Evolutionary conservation across 257 asterid species (phyloP).

Genomic region (Catharanthus roseus): DNA sequence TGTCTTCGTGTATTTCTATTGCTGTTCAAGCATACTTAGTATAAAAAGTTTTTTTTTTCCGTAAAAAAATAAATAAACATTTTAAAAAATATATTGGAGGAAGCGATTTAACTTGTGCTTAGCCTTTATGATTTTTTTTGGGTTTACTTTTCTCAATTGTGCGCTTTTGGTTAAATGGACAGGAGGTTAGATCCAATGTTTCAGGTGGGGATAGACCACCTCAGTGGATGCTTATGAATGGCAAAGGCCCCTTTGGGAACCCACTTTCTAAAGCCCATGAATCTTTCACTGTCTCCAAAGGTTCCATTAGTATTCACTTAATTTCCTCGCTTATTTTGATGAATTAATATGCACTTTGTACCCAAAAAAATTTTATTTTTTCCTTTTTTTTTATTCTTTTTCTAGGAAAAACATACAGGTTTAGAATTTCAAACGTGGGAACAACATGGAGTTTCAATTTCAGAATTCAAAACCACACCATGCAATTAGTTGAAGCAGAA

Average conservation of each 20-base stretch:
- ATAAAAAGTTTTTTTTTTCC: too few species aligned
- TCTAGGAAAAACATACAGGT: constrained; percentile 52
- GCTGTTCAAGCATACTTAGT: too few species aligned
- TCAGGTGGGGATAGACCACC: constrained; percentile 13
- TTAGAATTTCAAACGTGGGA: constrained; percentile 60
- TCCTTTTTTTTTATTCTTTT: too few species aligned
- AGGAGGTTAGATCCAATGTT: constrained; percentile 34
- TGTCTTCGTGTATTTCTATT: too few species aligned
- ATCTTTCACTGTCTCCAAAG: constrained; percentile 42
- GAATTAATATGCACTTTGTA: too few species aligned
- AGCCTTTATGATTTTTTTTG: too few species aligned
- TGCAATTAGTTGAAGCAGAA: constrained; percentile 63
- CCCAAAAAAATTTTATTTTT: too few species aligned
- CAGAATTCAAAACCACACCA: constrained; percentile 47
- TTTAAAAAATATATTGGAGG: too few species aligned
- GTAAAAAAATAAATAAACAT: too few species aligned
- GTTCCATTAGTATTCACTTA: not conserved
- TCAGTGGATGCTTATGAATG: constrained; percentile 55
- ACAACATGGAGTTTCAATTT: constrained; percentile 55
- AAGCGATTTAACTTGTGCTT: too few species aligned
- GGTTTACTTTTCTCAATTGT: too few species aligned
- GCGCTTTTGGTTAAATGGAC: not conserved
- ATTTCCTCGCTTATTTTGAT: too few species aligned
- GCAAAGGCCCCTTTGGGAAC: constrained; percentile 47
- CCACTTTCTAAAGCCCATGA: constrained; percentile 30